Base-by-base conservation (phyloP, 345 rosid genomes). In the Erucastrum elatum region DNA sequence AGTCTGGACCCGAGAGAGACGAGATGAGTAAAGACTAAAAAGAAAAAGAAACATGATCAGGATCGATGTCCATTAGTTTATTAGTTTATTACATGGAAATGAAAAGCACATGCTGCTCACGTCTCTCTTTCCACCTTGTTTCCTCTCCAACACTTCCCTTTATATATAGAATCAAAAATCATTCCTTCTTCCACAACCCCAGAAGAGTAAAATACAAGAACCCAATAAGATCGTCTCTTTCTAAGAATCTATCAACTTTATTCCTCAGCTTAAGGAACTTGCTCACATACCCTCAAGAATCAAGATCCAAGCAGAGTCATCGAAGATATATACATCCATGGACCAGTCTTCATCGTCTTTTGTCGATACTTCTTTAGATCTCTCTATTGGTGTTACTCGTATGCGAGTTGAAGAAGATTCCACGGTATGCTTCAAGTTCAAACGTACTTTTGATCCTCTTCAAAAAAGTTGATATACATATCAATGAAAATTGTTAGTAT, bases 351-450 rank as follows among this genome's bases (percentile, higher is more conserved):
- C 89, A 70, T 79, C 88, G 62, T 79, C 82, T 73, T 83, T 77
- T 74, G 77, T 84, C 6, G 83, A 87, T 64, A 87, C 93, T 75
- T 86, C 90, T 1, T 62, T 90, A 73, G 88, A 89, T 86, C 96
- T 91, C 60, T 84, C 83, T 16, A 78, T 80, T 16, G 82, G 83
- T 7, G 66, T 82, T 60, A 81, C 79, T 66, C 84, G 86, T 4
- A 72, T 82, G 12, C 84, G 82, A 27, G 70, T 82, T 56, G 58
- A 77, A 6, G 85, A 85, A 62, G 86, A 84, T 17, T 62, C 83
- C 15, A 66, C 80, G 83, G 88, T 87, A 82, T 44, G 75, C 66
- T 30, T 39, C 60, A 37, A 0, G 33, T 30, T 39, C 60, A 37
- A 0, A 44, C 41, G 1, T 33, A 53, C 15, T 70, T 21, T 66